Percentiles rank a stretch among this genome's conserved stretches.
Evolutionary conservation across 495 filamentous ascomycete species (phyloP).

Genomic region (Jackrogersella multiformis): DNA sequence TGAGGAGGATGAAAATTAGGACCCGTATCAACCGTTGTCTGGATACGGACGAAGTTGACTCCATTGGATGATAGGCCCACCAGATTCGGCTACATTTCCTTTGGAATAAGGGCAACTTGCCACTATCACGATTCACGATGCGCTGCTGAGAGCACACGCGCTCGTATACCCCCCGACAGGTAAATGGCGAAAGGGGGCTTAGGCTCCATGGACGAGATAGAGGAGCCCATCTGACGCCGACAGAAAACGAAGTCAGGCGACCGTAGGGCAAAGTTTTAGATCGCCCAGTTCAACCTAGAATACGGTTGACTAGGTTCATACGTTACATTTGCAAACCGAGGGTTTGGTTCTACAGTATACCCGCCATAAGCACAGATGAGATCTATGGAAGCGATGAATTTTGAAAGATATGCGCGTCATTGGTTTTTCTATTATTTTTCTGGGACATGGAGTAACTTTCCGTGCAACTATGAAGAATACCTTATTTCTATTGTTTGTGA

Average conservation of each 20-base stretch:
- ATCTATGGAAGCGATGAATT: conserved; percentile 37
- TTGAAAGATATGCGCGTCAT: conserved; percentile 39
- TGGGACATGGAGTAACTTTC: conserved; percentile 17
- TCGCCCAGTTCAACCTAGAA: conserved; percentile 13
- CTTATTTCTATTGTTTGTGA: conserved; percentile 14
- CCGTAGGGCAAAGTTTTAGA: conserved; percentile 9
- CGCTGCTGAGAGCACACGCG: conserved; percentile 10
- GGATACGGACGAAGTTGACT: conserved; percentile 6
- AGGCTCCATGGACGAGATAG: conserved; percentile 7
- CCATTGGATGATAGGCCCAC: conserved; percentile 8
- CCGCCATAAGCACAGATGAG: conserved; percentile 30
- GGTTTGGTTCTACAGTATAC: conserved; percentile 42
- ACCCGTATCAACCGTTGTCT: background rate
- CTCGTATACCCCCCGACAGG: conserved; percentile 12
- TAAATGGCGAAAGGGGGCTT: conserved; percentile 2
- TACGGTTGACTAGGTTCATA: conserved; percentile 30
- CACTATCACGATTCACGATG: conserved; percentile 9
- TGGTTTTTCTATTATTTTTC: conserved; percentile 11
- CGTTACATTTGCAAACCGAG: conserved; percentile 37
- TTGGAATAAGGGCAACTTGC: conserved; percentile 8
- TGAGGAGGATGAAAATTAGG: conserved; percentile 66
- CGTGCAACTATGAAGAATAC: conserved; percentile 11
- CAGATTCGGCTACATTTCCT: conserved; percentile 1
- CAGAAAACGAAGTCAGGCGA: conserved; percentile 29
- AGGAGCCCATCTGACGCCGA: conserved; percentile 17